Conservation (phyloP, 2,329 filamentous ascomycete genomes). For the Clarireedia homoeocarpa region DNA sequence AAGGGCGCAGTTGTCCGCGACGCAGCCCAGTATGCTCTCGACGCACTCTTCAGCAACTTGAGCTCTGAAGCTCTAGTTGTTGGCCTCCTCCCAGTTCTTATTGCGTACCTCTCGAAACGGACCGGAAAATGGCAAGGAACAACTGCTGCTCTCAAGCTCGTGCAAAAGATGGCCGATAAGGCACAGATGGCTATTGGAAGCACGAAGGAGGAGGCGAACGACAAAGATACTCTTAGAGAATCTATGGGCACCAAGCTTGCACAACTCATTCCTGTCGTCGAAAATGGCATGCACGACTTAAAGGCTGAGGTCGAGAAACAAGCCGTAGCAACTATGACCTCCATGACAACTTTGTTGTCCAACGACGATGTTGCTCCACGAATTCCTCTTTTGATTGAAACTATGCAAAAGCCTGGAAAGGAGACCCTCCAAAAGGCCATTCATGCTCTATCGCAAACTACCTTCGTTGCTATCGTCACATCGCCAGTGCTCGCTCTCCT, state of each 20-base stretch:
- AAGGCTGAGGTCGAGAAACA: slow-evolving; percentile 86
- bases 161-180: slow-evolving; percentile 93
- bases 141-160: slow-evolving; percentile 73
- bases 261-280: slow-evolving; percentile 81
- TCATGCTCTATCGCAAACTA: slow-evolving; percentile 91
- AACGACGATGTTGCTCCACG: slow-evolving; percentile 95
- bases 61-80: slow-evolving; percentile 75
- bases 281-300: slow-evolving; percentile 91
- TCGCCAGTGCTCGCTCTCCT: slow-evolving; percentile 91
- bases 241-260: slow-evolving; percentile 85
- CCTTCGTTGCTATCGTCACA: slow-evolving; percentile 94
- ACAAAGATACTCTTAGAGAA: slow-evolving; percentile 85
- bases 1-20: slow-evolving; percentile 86
- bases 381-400: slow-evolving; percentile 85
- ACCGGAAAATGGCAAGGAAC: slow-evolving; percentile 97
- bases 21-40: slow-evolving; percentile 87
- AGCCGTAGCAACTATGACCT: slow-evolving; percentile 85
- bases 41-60: slow-evolving; percentile 75
- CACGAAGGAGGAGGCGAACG: slow-evolving; percentile 73
- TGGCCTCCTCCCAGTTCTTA: slow-evolving; percentile 71
- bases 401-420: slow-evolving; percentile 88
- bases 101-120: slow-evolving; percentile 69
- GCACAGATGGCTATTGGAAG: slow-evolving; percentile 73
- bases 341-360: slow-evolving; percentile 79
- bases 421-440: slow-evolving; percentile 92